These are phyloP conservation scores for Beverwykella pulmonaria DNA, from an alignment of 495 filamentous ascomycete species.

Conservation along the genomic window DNA sequence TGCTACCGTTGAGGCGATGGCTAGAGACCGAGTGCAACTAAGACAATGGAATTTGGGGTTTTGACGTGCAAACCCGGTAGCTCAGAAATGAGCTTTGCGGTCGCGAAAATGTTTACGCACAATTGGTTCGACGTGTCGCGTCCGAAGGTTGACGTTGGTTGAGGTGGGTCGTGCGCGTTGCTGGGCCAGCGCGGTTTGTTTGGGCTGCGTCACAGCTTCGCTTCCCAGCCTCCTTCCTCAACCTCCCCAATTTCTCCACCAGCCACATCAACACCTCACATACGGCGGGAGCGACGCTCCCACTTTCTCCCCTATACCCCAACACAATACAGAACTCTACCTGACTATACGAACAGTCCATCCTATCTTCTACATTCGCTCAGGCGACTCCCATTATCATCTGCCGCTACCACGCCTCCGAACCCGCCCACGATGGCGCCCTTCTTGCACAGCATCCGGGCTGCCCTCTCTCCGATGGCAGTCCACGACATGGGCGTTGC, in stretches of 20 bases:
- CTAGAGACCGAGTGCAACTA: too few species aligned
- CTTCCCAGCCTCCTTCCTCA: slow-evolving; percentile 26
- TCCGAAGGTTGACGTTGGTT: too few species aligned
- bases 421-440: slow-evolving; percentile 3
- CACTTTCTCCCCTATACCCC: slow-evolving; percentile 8
- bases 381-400: background rate
- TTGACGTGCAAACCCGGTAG: too few species aligned
- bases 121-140: too few species aligned
- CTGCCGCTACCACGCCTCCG: background rate
- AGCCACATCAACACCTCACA: slow-evolving; percentile 14
- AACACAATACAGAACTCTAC: slow-evolving; percentile 1
- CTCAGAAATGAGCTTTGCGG: too few species aligned
- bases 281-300: slow-evolving; percentile 7
- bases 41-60: too few species aligned
- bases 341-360: background rate
- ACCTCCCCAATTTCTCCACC: slow-evolving; percentile 13
- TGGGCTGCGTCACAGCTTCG: slow-evolving; percentile 11
- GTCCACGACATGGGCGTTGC: slow-evolving; percentile 26
- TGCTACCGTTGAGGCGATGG: too few species aligned
- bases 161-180: background rate
- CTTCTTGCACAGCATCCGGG: background rate
- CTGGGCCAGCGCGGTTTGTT: background rate
- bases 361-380: background rate
- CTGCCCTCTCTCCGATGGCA: slow-evolving; percentile 28
- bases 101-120: too few species aligned